A percentile compares a stretch with the other conserved stretches of the same genome.
These are phyloP conservation scores for Symbiodinium pilosum DNA, from an alignment of 73 alveolate genomes.

Conservation along the genomic window DNA sequence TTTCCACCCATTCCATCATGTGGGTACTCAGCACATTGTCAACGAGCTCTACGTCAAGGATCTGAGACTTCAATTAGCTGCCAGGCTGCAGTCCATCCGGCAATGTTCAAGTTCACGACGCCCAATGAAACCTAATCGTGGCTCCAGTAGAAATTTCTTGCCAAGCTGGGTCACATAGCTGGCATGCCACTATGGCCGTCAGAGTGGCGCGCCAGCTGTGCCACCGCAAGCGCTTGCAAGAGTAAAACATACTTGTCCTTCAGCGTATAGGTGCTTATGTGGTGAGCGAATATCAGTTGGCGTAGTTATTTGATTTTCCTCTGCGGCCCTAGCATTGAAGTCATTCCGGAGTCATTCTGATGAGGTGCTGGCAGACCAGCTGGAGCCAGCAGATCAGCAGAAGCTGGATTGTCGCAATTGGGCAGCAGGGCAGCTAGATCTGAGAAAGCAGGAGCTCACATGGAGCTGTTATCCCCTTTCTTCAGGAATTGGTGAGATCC, in stretches of 20 bases:
- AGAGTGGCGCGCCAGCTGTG: no score
- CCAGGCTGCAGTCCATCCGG: not conserved
- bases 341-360: not conserved
- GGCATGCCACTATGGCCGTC: no score
- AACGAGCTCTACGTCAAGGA: conserved; percentile 74
- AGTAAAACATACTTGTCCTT: no score
- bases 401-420: conserved; percentile 39
- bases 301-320: not conserved
- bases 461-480: no score
- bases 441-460: not conserved
- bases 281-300: no score
- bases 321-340: not conserved
- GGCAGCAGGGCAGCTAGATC: not conserved
- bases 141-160: no score
- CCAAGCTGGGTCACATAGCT: no score
- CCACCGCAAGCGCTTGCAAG: no score
- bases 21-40: conserved; percentile 80
- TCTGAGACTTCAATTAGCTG: conserved; percentile 27
- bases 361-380: conserved; percentile 50
- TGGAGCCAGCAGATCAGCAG: conserved; percentile 34
- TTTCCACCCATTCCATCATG: conserved; percentile 66
- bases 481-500: conserved; percentile 50
- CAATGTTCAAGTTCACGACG: not conserved
- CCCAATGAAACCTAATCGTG: no score
- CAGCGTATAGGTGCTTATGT: no score